Evolutionary conservation across 2,329 filamentous ascomycete genomes (phyloP).

Genomic region (Aspergillus novoparasiticus): DNA sequence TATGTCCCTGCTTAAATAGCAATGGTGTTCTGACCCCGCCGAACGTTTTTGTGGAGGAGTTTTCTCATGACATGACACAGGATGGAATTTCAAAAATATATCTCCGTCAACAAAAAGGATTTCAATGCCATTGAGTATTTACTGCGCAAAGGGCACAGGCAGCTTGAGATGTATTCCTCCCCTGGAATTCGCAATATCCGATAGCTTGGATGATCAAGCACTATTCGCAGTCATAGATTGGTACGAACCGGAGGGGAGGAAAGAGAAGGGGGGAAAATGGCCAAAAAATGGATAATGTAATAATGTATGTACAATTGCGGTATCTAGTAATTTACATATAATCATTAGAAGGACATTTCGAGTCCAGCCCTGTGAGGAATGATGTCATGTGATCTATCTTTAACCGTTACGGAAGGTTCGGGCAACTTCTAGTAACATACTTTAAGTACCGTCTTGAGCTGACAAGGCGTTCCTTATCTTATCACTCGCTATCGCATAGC

Average conservation of each 20-base stretch:
- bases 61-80: slow-evolving; percentile 46
- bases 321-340: background rate
- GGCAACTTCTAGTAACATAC: slow-evolving; percentile 3
- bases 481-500: background rate
- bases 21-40: slow-evolving; percentile 3
- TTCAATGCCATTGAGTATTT: slow-evolving; percentile 85
- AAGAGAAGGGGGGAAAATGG: background rate
- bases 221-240: background rate
- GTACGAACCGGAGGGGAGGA: background rate
- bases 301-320: background rate
- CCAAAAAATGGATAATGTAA: too few species aligned
- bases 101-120: slow-evolving; percentile 75
- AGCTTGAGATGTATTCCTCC: slow-evolving; percentile 79
- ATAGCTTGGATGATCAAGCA: slow-evolving; percentile 21
- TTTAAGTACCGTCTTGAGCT: too few species aligned
- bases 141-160: slow-evolving; percentile 75
- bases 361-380: too few species aligned
- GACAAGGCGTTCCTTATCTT: too few species aligned
- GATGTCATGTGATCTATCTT: slow-evolving; percentile 15
- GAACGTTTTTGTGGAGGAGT: slow-evolving; percentile 9
- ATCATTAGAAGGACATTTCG: too few species aligned
- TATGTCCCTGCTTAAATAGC: slow-evolving; percentile 25
- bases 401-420: slow-evolving; percentile 20
- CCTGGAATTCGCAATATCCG: slow-evolving; percentile 77
- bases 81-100: slow-evolving; percentile 73